Evolutionary conservation across 257 asterid species (phyloP), one percentile per base, ranked within the genome.

Genomic region (Solanum okadae): DNA sequence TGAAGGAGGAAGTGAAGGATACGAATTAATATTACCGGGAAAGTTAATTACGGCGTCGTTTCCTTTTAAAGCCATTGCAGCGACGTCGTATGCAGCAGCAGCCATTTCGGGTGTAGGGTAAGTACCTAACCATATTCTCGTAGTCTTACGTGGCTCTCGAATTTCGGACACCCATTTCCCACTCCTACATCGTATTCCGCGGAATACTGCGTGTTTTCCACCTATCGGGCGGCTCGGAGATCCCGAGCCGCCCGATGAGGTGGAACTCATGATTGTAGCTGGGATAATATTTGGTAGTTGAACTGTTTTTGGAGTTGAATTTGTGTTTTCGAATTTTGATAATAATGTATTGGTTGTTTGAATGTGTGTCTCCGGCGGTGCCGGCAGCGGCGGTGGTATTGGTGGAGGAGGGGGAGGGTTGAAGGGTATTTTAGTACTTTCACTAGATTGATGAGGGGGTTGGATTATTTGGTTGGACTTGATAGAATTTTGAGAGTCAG

Each of bases 151-250:
- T 1, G 94, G 94, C 84, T 92, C 94, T 1, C 93, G 89, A n/a
- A 92, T 92, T 77, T 92, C 93, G 13, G 93, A 89, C 33, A 92
- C 94, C 94, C 94, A 92, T 85, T 92, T 92, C 1, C 96, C 94
- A 38, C 95, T 91, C 11, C 96, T 91, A 83, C 91, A 91, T 68
- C 95, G 86, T 88, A 94, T 93, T 23, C 96, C 95, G 1, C 94
- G 92, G 87, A 89, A 94, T 9, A 44, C 35, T 0, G 93, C 83
- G 83, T 94, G 95, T 65, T 93, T 94, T 35, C 94, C 93, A 14
- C 81, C 25, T 0, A 71, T 14, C 0, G 84, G 83, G 15, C 90
- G 82, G 25, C 87, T 35, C 2, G 87, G 31, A 37, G 77, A 71
- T 1, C 15, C 0, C 1, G 86, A 46, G 16, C 90, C 15, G 2